These are phyloP conservation scores for Picea engelmannii DNA, from an alignment of 83 land plant genomes.

Conservation along the genomic window DNA sequence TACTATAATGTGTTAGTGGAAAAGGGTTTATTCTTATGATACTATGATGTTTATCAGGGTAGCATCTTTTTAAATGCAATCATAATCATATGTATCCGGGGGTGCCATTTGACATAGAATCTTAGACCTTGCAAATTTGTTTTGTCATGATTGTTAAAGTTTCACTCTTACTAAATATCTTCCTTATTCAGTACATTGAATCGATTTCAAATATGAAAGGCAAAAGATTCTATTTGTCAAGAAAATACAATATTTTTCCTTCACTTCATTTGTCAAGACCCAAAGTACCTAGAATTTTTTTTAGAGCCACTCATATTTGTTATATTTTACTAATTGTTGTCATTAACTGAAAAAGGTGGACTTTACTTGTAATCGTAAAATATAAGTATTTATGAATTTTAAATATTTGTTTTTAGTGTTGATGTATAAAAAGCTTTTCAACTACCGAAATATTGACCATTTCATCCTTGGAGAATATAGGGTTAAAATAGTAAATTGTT, in stretches of 20 bases:
- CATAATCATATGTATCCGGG: too few species aligned
- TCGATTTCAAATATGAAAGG: neutral
- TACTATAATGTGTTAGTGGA: too few species aligned
- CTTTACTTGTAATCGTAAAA: neutral
- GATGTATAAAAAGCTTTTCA: neutral
- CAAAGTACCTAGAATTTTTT: neutral
- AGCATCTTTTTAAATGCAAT: too few species aligned
- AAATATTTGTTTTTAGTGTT: neutral
- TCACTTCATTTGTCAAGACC: neutral
- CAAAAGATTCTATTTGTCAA: neutral
- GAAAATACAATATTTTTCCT: neutral
- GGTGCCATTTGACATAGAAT: too few species aligned
- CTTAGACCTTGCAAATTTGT: too few species aligned
- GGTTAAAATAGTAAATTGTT: neutral
- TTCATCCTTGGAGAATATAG: neutral
- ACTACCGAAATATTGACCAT: neutral
- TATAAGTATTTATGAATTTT: neutral
- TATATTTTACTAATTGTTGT: neutral
- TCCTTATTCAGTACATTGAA: neutral
- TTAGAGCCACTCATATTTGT: neutral
- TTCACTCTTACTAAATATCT: too few species aligned
- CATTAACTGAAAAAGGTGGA: neutral
- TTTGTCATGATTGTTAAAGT: too few species aligned
- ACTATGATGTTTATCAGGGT: too few species aligned
- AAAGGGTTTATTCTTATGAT: too few species aligned